Conservation (phyloP, 2,329 filamentous ascomycete genomes). For the Xylariaceae sp. region DNA sequence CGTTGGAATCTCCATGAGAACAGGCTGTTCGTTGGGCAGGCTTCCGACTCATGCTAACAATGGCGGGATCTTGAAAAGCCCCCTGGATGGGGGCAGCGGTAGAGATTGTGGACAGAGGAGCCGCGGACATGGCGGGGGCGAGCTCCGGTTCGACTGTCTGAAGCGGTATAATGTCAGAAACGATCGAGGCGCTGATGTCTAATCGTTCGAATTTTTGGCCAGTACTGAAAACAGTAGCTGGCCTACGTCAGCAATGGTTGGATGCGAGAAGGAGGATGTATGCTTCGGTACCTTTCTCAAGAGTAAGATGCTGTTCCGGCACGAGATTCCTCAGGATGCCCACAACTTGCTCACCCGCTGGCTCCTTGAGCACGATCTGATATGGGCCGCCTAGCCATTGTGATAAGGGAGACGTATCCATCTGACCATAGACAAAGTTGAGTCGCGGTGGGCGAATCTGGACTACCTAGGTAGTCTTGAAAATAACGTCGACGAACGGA, state of each 20-base stretch:
- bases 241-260: not conserved
- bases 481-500: too few relatives aligned
- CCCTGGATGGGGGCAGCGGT: constrained; percentile 41
- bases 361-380: constrained; percentile 34
- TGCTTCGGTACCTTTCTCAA: constrained; percentile 31
- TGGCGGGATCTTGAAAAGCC: constrained; percentile 80
- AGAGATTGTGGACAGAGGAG: constrained; percentile 31
- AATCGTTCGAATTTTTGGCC: constrained; percentile 28
- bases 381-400: constrained; percentile 38
- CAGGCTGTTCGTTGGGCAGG: constrained; percentile 42
- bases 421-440: constrained; percentile 5
- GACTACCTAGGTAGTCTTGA: too few relatives aligned
- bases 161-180: constrained; percentile 37
- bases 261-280: not conserved
- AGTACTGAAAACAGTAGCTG: constrained; percentile 31
- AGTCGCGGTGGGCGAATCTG: too few relatives aligned
- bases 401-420: constrained; percentile 31
- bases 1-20: constrained; percentile 41
- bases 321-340: constrained; percentile 34
- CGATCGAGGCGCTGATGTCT: constrained; percentile 34
- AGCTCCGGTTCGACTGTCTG: constrained; percentile 1
- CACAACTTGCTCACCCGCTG: constrained; percentile 31
- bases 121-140: constrained; percentile 28
- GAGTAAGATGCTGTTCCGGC: constrained; percentile 35
- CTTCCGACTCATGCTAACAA: constrained; percentile 69